Evolutionary conservation across 192 early-diverging fungal species (phyloP).

Genomic region (Podochytrium sp.): DNA sequence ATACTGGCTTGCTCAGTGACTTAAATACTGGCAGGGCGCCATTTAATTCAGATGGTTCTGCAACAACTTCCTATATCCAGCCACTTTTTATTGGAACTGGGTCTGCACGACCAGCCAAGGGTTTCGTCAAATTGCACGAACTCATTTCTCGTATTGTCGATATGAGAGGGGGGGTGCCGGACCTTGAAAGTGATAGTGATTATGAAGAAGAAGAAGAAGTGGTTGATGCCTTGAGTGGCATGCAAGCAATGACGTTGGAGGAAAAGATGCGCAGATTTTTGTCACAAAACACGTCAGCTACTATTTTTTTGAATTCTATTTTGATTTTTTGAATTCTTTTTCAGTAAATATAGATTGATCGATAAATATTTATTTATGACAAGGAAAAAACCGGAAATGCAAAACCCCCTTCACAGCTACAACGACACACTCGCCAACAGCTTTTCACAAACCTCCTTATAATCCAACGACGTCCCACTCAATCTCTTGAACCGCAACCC

Average conservation of each 20-base stretch:
- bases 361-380: too few relatives aligned
- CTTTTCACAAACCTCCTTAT: constrained; percentile 89
- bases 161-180: not conserved
- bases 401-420: constrained; percentile 31
- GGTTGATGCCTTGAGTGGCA: not conserved
- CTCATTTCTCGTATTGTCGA: not conserved
- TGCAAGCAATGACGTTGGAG: not conserved
- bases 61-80: not conserved
- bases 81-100: not conserved
- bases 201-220: not conserved
- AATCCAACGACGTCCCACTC: constrained; percentile 77
- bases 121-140: not conserved
- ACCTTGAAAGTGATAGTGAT: not conserved
- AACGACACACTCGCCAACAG: constrained; percentile 76
- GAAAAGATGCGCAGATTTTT: not conserved
- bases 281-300: not conserved
- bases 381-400: too few relatives aligned
- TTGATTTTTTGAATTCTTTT: too few relatives aligned
- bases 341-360: too few relatives aligned
- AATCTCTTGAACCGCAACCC: constrained; percentile 87
- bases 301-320: too few relatives aligned
- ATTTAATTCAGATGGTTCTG: too few relatives aligned
- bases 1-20: not conserved
- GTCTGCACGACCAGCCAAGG: not conserved
- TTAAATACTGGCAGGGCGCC: not conserved